These are phyloP conservation scores for Aspergillus calidoustus DNA, from an alignment of 2,329 filamentous ascomycete genomes.

Conservation along the genomic window DNA sequence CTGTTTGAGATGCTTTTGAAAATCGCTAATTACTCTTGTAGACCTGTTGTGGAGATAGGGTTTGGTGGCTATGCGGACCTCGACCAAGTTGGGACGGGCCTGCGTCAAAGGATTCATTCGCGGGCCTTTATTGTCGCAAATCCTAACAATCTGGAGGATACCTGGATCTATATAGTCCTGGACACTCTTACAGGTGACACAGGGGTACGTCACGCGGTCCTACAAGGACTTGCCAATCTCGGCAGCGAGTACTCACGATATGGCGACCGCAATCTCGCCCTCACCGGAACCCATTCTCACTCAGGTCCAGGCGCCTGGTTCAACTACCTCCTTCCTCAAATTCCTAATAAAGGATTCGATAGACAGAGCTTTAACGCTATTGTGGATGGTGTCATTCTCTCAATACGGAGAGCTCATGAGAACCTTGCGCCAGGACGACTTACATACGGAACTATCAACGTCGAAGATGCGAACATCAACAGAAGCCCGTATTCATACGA, in stretches of 20 bases:
- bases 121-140: conserved; percentile 86
- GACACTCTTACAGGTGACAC: conserved; percentile 90
- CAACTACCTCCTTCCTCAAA: conserved; percentile 91
- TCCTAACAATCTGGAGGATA: conserved; percentile 66
- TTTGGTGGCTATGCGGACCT: conserved; percentile 90
- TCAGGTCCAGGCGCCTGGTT: conserved; percentile 90
- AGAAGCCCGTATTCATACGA: conserved; percentile 87
- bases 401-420: conserved; percentile 80
- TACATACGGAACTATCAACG: conserved; percentile 69
- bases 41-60: conserved; percentile 86
- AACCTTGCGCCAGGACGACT: conserved; percentile 72
- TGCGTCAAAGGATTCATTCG: conserved; percentile 86
- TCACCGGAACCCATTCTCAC: conserved; percentile 93
- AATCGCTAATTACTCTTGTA: conserved; percentile 30
- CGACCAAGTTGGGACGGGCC: conserved; percentile 78
- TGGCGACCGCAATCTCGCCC: conserved; percentile 77
- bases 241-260: conserved; percentile 77
- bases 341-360: conserved; percentile 85
- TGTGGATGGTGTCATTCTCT: conserved; percentile 80
- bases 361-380: conserved; percentile 87
- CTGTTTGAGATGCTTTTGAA: background rate
- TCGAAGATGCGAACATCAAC: conserved; percentile 82
- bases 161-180: conserved; percentile 85
- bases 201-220: conserved; percentile 82
- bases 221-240: conserved; percentile 71